Conservation (phyloP, 441 rosid genomes). For the Biscutella laevigata region DNA sequence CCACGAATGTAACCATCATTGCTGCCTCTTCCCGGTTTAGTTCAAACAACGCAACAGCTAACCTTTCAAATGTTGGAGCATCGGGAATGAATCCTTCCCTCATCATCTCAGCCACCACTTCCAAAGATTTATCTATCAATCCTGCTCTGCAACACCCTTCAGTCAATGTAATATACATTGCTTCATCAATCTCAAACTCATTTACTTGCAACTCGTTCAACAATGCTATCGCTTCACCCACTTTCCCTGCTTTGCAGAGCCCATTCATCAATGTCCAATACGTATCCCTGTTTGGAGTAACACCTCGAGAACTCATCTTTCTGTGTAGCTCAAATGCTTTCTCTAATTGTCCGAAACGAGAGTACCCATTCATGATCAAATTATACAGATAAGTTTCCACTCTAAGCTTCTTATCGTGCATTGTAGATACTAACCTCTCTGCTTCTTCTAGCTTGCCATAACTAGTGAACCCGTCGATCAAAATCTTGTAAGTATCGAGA, state of each 20-base stretch:
- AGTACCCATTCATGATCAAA: constrained; percentile 26
- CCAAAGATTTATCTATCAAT: constrained; percentile 25
- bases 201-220: constrained; percentile 18
- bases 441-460: constrained; percentile 32
- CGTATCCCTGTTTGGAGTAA: constrained; percentile 27
- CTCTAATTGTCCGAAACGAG: constrained; percentile 20
- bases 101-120: constrained; percentile 25
- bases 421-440: constrained; percentile 25
- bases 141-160: constrained; percentile 26
- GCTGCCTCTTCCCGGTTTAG: constrained; percentile 19
- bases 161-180: constrained; percentile 17
- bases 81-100: constrained; percentile 24
- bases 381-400: constrained; percentile 33
- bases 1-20: constrained; percentile 25
- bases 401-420: constrained; percentile 31
- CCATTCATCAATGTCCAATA: constrained; percentile 31
- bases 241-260: constrained; percentile 25
- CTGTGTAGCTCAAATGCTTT: constrained; percentile 21
- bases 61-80: neutral
- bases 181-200: constrained; percentile 28
- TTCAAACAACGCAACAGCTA: constrained; percentile 25
- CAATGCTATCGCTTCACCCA: constrained; percentile 20
- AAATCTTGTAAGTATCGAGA: constrained; percentile 24
- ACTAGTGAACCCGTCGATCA: constrained; percentile 33
- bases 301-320: constrained; percentile 24